Evolutionary conservation across 192 early-diverging fungal genomes (phyloP), one percentile per base, ranked within the genome.

Genomic region (Tieghemiomyces parasiticus): DNA sequence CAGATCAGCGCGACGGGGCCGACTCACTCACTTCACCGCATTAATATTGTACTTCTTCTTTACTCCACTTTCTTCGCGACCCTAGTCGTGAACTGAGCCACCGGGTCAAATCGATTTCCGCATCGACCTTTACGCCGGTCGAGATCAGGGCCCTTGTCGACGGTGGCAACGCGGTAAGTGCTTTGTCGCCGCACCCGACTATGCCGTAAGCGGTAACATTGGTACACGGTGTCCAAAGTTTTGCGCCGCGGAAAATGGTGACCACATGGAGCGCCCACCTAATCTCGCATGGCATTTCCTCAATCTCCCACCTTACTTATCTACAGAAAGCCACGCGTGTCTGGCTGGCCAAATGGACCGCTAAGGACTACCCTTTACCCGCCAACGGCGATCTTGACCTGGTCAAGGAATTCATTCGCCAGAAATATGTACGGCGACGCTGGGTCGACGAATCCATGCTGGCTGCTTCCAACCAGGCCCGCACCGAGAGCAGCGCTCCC

Each of bases 31-130:
- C n/a, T n/a, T n/a, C n/a, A n/a, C n/a, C n/a, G n/a, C n/a, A n/a
- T n/a, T n/a, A n/a, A n/a, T n/a, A n/a, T n/a, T n/a, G n/a, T n/a
- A n/a, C n/a, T n/a, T n/a, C n/a, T n/a, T n/a, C n/a, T n/a, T n/a
- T n/a, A n/a, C n/a, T n/a, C n/a, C n/a, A n/a, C n/a, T n/a, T n/a
- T n/a, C n/a, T n/a, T n/a, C n/a, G n/a, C n/a, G n/a, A n/a, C n/a
- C 14, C 9, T 60, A 78, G 78, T 31, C 77, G 81, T 22, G 74
- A 79, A 58, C 61, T 81, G 50, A 74, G 71, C 61, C 78, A 81
- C 62, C 63, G 81, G 46, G 74, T 83, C 51, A 83, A 83, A 49
- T 78, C 79, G 12, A 69, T 83, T 45, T 75, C 78, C 12, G 75
- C 79, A 24, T 77, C 73, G 2, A 73, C 60, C 0, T 83, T 83